phyloP scores from a whole-genome alignment of 2,329 filamentous ascomycete genomes.

The Sclerotinia nivalis region DNA sequence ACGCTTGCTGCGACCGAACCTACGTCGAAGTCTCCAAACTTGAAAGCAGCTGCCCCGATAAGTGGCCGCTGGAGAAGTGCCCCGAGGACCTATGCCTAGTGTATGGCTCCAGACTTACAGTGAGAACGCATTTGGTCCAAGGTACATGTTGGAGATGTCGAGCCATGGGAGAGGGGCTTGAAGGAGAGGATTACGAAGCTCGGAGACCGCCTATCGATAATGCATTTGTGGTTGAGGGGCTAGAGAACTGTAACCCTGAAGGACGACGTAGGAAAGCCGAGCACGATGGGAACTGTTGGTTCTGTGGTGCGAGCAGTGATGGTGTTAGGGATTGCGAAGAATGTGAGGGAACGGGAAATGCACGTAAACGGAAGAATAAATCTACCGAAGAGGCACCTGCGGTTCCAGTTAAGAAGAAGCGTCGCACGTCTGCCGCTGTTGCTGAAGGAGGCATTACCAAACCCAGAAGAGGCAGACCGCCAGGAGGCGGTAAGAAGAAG shows the following conservation, averaged over 20 bases:
- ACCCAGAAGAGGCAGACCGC: constrained; percentile 18
- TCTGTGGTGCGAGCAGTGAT: constrained; percentile 28
- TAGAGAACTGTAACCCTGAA: constrained; percentile 27
- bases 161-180: constrained; percentile 19
- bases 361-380: constrained; percentile 1
- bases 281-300: constrained; percentile 13
- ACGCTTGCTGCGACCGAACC: constrained; percentile 33
- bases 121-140: constrained; percentile 5
- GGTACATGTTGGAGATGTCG: constrained; percentile 38
- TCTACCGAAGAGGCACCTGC: neutral
- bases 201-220: constrained; percentile 35
- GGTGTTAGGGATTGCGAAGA: neutral
- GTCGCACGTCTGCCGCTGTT: neutral
- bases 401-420: neutral
- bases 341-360: constrained; percentile 1
- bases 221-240: constrained; percentile 30
- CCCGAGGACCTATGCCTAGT: constrained; percentile 35
- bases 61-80: constrained; percentile 37
- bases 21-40: constrained; percentile 33
- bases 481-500: constrained; percentile 4
- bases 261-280: constrained; percentile 27
- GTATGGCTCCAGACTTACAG: constrained; percentile 21
- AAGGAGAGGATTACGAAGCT: constrained; percentile 26
- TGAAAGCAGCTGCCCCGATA: constrained; percentile 31
- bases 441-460: neutral